Base-by-base conservation (phyloP, 208 protist species). In the Leishmania gerbilli region DNA sequence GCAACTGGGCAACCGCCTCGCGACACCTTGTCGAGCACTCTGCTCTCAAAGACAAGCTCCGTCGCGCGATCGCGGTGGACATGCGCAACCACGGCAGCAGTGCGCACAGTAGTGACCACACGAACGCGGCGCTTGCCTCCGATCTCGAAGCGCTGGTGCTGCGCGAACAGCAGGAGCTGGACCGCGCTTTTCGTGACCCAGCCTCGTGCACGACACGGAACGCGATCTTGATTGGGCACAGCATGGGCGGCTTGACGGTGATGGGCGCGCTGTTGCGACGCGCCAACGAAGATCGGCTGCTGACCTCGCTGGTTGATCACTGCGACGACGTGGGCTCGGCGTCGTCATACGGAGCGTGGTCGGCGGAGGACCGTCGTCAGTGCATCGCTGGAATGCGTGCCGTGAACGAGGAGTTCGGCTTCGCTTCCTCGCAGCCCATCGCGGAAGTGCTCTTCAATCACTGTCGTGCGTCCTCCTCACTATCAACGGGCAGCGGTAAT, bases 61-160 rank as follows among this genome's bases (percentile, higher is more conserved):
- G 91, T 68, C 81, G 87, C 55, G 86, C 89, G 6, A 56, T 87
- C 71, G 55, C 90, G 15, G 40, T 97, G 4, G 94, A 97, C 81
- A 94, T 96, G 90, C 92, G 94, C 68, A 97, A 97, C 80, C 94
- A 97, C 83, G 94, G 94, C 68, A 80, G 69, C 27, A 96, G 92
- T 69, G 85, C 91, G 1, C 92, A 96, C 83, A 86, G 79, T 65
- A 56, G 34, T 31, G 77, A 82, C 42, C 94, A 97, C 77, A 87
- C 77, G 40, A 95, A 93, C 77, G 89, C 88, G 51, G 89, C 84
- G 0, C 77, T 97, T 58, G 91, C 94, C 49, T 90, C 88, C 1
- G 94, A 97, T 75, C 27, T 97, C 15, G 91, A 97, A 82, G 75
- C 79, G 55, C 81, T 96, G 42, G 77, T 92, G 37, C 76, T 95